Evolutionary conservation across 2,329 filamentous ascomycete genomes (phyloP), one percentile per base, ranked within the genome.

Genomic region (Pseudocercospora musae): DNA sequence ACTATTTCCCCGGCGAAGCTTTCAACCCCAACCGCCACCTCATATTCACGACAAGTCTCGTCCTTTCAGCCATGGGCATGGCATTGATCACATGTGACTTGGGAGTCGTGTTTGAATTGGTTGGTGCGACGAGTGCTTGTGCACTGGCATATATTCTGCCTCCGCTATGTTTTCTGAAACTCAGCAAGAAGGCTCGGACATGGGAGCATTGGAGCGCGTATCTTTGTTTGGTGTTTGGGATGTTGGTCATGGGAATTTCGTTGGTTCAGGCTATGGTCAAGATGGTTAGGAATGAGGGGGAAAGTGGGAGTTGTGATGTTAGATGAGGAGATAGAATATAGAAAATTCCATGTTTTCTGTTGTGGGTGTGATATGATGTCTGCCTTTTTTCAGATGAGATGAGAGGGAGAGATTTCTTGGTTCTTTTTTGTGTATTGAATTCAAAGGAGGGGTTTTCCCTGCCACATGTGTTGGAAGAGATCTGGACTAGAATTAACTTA

Each of bases 101-200:
- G 3, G 95, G 95, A 57, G 86, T 91, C 49, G 94, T 99, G 1
- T 97, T 99, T 73, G 95, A 99, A 79, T 82, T 99, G 18, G 95
- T 99, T 62, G 95, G 95, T 65, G 92, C 95, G 6, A 99, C 95
- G 37, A 96, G 91, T 74, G 95, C 95, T 2, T 95, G 93, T 70
- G 92, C 92, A 6, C 84, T 99, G 76, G 95, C 95, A 0, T 99
- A 98, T 75, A 96, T 99, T 54, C 80, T 99, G 63, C 95, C 95
- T 65, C 95, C 95, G 25, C 80, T 98, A 60, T 99, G 95, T 78
- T 99, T 95, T 76, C 90, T 99, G 73, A 96, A 96, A 79, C 81
- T 99, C 63, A 94, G 91, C 69, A 92, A 87, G 62, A 81, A 87
- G 69, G 29, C 18, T 2, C 88, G 85, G 72, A 74, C 72, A 1